Conservation (phyloP, 441 rosid genomes). For the Pelargonium fulgidum region DNA sequence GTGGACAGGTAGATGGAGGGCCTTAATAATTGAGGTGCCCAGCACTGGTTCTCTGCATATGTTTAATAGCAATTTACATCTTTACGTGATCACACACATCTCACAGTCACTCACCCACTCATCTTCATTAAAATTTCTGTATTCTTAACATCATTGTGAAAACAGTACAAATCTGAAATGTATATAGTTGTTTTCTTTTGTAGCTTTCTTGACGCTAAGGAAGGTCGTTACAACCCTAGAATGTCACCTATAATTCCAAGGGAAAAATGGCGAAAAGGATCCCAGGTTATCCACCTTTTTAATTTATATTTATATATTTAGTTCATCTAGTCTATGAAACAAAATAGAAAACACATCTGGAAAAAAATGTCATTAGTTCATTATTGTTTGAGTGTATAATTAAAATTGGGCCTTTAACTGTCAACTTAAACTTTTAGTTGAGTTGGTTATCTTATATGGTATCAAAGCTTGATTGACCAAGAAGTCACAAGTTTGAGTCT, state of each 20-base stretch:
- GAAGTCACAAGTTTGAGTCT: too few relatives aligned
- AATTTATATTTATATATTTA: background rate
- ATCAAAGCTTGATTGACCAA: too few relatives aligned
- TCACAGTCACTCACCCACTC: background rate
- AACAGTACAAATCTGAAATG: slow-evolving; percentile 1
- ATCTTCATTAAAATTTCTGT: slow-evolving; percentile 12
- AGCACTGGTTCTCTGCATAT: slow-evolving; percentile 22
- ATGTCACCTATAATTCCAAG: slow-evolving; percentile 65
- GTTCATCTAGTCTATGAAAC: background rate
- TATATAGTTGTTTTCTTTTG: slow-evolving; percentile 17
- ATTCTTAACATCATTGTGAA: slow-evolving; percentile 8
- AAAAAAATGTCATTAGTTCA: too few relatives aligned
- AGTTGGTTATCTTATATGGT: too few relatives aligned
- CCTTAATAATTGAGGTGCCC: slow-evolving; percentile 43
- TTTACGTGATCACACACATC: background rate
- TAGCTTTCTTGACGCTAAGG: slow-evolving; percentile 71
- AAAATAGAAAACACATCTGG: too few relatives aligned
- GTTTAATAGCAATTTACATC: background rate
- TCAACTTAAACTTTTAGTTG: too few relatives aligned
- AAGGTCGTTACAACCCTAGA: slow-evolving; percentile 57
- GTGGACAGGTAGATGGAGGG: slow-evolving; percentile 78
- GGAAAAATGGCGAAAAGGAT: slow-evolving; percentile 82
- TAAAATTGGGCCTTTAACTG: too few relatives aligned
- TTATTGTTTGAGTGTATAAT: too few relatives aligned
- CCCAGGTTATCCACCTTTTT: slow-evolving; percentile 50